A percentile compares a stretch with the other conserved stretches of the same genome.
Conservation (phyloP, 805 yeast species). For the Yarrowia yakushimensis region DNA sequence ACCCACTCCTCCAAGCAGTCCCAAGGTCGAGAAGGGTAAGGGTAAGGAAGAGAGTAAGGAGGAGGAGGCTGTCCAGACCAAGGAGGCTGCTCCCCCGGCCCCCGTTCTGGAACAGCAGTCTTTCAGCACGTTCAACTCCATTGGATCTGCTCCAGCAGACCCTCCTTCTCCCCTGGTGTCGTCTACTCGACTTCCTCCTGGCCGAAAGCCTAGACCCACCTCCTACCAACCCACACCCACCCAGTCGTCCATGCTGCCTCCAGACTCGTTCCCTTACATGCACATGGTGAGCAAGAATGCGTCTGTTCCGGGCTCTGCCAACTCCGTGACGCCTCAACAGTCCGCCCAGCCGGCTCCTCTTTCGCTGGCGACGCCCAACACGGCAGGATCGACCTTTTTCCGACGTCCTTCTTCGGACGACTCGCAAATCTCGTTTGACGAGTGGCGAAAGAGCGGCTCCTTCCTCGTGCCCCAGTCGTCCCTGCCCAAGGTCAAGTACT, state of each 20-base stretch:
- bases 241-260: constrained; percentile 8
- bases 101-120: background rate
- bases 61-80: background rate
- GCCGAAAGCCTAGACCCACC: constrained; percentile 40
- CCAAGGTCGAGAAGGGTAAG: background rate
- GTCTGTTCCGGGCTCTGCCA: constrained; percentile 13
- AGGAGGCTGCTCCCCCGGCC: background rate
- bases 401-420: constrained; percentile 10
- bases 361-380: background rate
- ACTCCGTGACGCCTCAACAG: constrained; percentile 1
- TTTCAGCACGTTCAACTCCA: background rate
- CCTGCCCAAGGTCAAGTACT: constrained; percentile 23
- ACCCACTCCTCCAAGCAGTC: constrained; percentile 27
- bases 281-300: constrained; percentile 7
- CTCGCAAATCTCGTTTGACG: constrained; percentile 23
- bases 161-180: background rate
- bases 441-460: constrained; percentile 15
- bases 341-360: background rate
- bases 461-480: constrained; percentile 22
- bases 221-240: constrained; percentile 37
- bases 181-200: constrained; percentile 24
- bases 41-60: background rate
- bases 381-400: background rate
- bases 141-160: background rate
- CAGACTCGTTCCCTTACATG: constrained; percentile 20